These are phyloP conservation scores for Dothistroma septosporum DNA, from an alignment of 2,329 filamentous ascomycete species.

Conservation along the genomic window DNA sequence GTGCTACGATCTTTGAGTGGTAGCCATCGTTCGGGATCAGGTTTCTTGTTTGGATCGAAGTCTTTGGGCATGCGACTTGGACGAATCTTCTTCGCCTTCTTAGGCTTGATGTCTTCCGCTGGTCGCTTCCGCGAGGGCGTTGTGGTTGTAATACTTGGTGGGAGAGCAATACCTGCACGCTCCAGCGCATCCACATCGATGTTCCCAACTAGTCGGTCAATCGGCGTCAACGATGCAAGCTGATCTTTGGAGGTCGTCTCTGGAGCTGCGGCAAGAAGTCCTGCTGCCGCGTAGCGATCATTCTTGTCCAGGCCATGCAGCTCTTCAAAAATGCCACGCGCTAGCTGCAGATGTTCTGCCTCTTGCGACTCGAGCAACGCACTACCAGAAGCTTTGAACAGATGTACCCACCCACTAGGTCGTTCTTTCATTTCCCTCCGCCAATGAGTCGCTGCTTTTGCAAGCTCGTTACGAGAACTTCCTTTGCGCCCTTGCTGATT, in stretches of 20 bases:
- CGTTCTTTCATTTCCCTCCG: slow-evolving; percentile 54
- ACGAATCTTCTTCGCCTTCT: slow-evolving; percentile 56
- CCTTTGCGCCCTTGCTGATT: slow-evolving; percentile 67
- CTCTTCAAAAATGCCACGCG: slow-evolving; percentile 72
- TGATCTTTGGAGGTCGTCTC: slow-evolving; percentile 52
- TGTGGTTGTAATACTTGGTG: slow-evolving; percentile 20
- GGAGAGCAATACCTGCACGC: slow-evolving; percentile 58
- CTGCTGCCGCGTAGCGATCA: slow-evolving; percentile 70
- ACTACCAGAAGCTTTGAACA: slow-evolving; percentile 77
- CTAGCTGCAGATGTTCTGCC: slow-evolving; percentile 62
- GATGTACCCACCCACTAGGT: slow-evolving; percentile 49
- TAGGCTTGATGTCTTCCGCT: slow-evolving; percentile 41
- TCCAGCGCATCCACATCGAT: slow-evolving; percentile 62
- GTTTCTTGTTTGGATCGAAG: slow-evolving; percentile 70
- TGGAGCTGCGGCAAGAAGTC: slow-evolving; percentile 74
- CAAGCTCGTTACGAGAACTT: slow-evolving; percentile 68
- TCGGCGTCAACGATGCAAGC: slow-evolving; percentile 55
- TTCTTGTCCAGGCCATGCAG: slow-evolving; percentile 62
- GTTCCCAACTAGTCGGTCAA: slow-evolving; percentile 58
- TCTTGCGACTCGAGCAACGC: slow-evolving; percentile 74
- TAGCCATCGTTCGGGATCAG: slow-evolving; percentile 90
- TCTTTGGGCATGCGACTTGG: slow-evolving; percentile 65
- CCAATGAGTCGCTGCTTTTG: slow-evolving; percentile 80
- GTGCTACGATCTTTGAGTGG: slow-evolving; percentile 83
- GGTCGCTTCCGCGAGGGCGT: slow-evolving; percentile 48